A percentile compares a stretch with the other conserved stretches of the same genome.
phyloP scores from a whole-genome alignment of 371 early-diverging fungal genomes.

The Mortierella sp. region DNA sequence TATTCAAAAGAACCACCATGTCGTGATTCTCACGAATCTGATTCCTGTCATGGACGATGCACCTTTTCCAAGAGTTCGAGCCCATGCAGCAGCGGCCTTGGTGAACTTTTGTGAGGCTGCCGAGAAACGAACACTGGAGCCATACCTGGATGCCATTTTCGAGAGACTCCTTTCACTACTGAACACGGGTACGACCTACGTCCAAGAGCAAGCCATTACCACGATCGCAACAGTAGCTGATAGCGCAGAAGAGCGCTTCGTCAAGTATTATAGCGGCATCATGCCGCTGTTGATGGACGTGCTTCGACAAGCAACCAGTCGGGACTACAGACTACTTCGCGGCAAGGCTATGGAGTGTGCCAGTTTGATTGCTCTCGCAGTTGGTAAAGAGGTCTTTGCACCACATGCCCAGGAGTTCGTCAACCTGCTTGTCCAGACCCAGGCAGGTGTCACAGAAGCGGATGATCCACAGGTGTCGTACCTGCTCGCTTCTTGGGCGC shows the following conservation, averaged over 20 bases:
- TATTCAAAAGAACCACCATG: constrained; percentile 86
- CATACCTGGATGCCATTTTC: constrained; percentile 90
- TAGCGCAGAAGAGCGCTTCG: constrained; percentile 88
- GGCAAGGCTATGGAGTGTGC: constrained; percentile 98
- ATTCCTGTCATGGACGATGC: constrained; percentile 91
- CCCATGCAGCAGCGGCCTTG: constrained; percentile 96
- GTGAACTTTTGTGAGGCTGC: constrained; percentile 96
- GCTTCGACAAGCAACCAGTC: constrained; percentile 81
- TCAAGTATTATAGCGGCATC: constrained; percentile 89
- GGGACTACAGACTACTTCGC: constrained; percentile 89
- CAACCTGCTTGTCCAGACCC: constrained; percentile 81
- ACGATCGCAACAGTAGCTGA: constrained; percentile 98
- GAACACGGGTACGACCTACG: constrained; percentile 83
- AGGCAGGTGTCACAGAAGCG: constrained; percentile 78
- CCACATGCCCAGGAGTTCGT: constrained; percentile 83
- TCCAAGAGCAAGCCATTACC: constrained; percentile 97
- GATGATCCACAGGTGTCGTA: constrained; percentile 95
- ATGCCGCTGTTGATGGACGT: constrained; percentile 94
- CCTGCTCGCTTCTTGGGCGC: constrained; percentile 95
- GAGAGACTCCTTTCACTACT: constrained; percentile 85
- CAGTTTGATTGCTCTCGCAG: constrained; percentile 89
- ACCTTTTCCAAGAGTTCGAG: constrained; percentile 80
- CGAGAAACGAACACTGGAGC: constrained; percentile 80
- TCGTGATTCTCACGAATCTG: constrained; percentile 78
- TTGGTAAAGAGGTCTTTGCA: constrained; percentile 88